These are phyloP conservation scores for Paramecium tetraurelia DNA, from an alignment of 73 alveolate species.

Conservation along the genomic window DNA sequence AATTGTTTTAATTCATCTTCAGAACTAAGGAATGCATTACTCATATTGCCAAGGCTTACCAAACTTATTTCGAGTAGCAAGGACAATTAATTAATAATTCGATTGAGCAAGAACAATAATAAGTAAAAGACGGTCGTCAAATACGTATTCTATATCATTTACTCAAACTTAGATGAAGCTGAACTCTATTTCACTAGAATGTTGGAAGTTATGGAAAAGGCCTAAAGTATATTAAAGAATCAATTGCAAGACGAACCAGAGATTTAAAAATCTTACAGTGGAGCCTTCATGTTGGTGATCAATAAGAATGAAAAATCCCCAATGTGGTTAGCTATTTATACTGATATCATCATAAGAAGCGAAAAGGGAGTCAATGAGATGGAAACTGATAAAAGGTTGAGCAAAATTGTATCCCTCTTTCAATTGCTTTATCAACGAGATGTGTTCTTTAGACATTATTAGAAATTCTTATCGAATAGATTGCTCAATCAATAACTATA, in stretches of 20 bases:
- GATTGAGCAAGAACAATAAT: neutral
- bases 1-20: neutral
- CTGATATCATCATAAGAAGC: neutral
- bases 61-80: neutral
- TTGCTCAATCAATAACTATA: neutral
- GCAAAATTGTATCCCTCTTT: neutral
- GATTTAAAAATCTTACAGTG: neutral
- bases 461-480: neutral
- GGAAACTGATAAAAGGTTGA: neutral
- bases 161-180: neutral
- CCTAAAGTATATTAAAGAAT: neutral
- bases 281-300: neutral
- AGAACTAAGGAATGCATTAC: neutral
- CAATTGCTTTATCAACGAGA: neutral
- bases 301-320: slow-evolving; percentile 40
- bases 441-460: slow-evolving; percentile 4
- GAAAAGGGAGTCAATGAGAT: neutral
- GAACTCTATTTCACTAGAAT: neutral
- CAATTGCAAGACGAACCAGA: neutral
- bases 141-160: neutral
- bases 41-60: neutral
- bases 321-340: neutral
- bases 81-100: neutral
- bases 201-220: neutral
- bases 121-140: neutral